phyloP scores from a whole-genome alignment of 345 rosid species.

The Carallia pectinifolia region DNA sequence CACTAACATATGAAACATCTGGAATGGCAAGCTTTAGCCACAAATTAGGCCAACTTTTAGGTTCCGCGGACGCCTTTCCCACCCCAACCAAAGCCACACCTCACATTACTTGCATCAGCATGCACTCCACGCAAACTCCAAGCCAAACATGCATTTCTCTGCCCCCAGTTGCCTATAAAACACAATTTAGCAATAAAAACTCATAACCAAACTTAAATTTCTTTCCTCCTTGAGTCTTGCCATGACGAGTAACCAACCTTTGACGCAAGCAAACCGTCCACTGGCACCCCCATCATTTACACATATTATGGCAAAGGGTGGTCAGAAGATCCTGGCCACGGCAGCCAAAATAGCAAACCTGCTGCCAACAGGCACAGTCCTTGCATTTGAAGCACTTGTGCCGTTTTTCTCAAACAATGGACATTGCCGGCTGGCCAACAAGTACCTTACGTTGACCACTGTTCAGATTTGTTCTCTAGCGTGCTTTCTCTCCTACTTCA shows the following conservation, averaged over 20 bases:
- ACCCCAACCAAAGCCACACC: too few species aligned
- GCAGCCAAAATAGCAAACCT: slow-evolving; percentile 55
- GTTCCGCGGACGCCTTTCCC: too few species aligned
- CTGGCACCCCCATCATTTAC: neutral
- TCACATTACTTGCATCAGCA: too few species aligned
- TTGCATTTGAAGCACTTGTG: slow-evolving; percentile 37
- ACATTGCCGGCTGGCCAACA: slow-evolving; percentile 26
- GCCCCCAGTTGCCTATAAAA: too few species aligned
- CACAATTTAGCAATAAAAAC: slow-evolving; percentile 16
- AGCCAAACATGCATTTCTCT: too few species aligned
- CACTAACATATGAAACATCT: too few species aligned
- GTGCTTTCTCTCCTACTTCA: slow-evolving; percentile 53
- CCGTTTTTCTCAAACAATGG: slow-evolving; percentile 56
- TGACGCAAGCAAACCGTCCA: neutral
- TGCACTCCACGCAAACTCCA: too few species aligned
- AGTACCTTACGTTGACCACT: slow-evolving; percentile 34
- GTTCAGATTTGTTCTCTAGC: slow-evolving; percentile 25
- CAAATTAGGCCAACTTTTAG: too few species aligned
- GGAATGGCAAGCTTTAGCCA: too few species aligned
- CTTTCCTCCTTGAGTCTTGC: neutral
- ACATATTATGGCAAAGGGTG: neutral
- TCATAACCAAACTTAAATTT: slow-evolving; percentile 9
- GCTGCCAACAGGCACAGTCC: slow-evolving; percentile 56
- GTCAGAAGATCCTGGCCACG: slow-evolving; percentile 12
- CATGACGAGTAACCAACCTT: neutral